Conservation (phyloP, 495 filamentous ascomycete species). For the Terfezia claveryi region DNA sequence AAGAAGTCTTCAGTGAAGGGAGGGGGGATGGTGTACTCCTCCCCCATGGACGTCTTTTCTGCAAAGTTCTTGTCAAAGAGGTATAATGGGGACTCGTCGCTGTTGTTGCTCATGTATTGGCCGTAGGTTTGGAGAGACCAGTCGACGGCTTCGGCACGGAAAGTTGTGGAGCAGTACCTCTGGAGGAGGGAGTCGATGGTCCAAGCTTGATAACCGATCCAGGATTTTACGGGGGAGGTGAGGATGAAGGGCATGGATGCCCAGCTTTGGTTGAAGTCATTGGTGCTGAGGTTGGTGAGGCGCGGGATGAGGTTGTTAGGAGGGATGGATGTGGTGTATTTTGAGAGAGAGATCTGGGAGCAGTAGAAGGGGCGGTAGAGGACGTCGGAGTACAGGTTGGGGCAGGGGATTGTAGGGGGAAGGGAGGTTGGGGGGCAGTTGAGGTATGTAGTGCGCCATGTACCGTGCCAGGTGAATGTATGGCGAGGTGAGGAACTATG, state of each 20-base stretch:
- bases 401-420: constrained; percentile 37
- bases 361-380: constrained; percentile 85
- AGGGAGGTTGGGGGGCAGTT: constrained; percentile 30
- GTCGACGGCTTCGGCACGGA: constrained; percentile 84
- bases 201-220: constrained; percentile 66
- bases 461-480: constrained; percentile 52
- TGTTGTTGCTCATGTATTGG: constrained; percentile 61
- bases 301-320: constrained; percentile 46
- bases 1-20: constrained; percentile 87
- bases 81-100: constrained; percentile 80
- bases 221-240: constrained; percentile 58
- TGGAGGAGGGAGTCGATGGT: constrained; percentile 37
- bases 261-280: constrained; percentile 57
- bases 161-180: constrained; percentile 41
- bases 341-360: constrained; percentile 44
- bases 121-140: constrained; percentile 66
- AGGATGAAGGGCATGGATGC: constrained; percentile 71
- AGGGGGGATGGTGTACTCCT: constrained; percentile 59
- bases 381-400: constrained; percentile 70
- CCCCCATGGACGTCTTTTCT: constrained; percentile 52
- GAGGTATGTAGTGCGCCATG: constrained; percentile 68
- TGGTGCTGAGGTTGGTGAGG: constrained; percentile 41
- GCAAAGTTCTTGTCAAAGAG: constrained; percentile 77
- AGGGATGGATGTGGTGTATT: constrained; percentile 52
- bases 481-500: not conserved